phyloP scores from a whole-genome alignment of 2,329 filamentous ascomycete genomes.

The Epichloe coenophiala region DNA sequence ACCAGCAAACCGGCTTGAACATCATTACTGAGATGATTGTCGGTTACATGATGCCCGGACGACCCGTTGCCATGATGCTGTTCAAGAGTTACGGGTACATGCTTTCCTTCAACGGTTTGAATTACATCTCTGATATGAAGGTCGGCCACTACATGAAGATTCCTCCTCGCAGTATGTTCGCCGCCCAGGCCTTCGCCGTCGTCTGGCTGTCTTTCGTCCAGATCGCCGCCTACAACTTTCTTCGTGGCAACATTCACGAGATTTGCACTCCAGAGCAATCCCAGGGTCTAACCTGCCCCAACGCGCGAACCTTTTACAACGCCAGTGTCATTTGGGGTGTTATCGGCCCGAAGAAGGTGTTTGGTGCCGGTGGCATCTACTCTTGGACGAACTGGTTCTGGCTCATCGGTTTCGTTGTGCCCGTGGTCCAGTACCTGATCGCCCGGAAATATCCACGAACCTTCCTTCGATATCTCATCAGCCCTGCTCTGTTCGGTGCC shows the following conservation, averaged over 20 bases:
- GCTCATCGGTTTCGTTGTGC: conserved; percentile 35
- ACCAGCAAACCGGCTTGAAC: conserved; percentile 33
- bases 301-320: conserved; percentile 45
- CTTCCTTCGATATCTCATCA: conserved; percentile 34
- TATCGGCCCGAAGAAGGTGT: conserved; percentile 30
- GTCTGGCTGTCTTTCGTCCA: conserved; percentile 26
- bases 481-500: conserved; percentile 39
- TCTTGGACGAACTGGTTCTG: conserved; percentile 39
- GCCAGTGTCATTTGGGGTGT: conserved; percentile 48
- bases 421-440: conserved; percentile 33
- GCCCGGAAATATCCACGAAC: conserved; percentile 33
- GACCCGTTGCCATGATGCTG: conserved; percentile 35
- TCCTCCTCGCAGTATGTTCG: conserved; percentile 35
- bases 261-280: conserved; percentile 36
- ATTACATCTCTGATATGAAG: conserved; percentile 35
- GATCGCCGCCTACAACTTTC: conserved; percentile 24
- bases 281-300: conserved; percentile 42
- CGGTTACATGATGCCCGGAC: conserved; percentile 34
- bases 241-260: conserved; percentile 32
- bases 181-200: conserved; percentile 28
- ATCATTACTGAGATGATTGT: conserved; percentile 36
- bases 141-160: conserved; percentile 41
- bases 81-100: conserved; percentile 36
- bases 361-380: conserved; percentile 28
- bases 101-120: conserved; percentile 31